These are phyloP conservation scores for Carnegiea gigantea DNA, from an alignment of 179 eudicot species.

Conservation along the genomic window DNA sequence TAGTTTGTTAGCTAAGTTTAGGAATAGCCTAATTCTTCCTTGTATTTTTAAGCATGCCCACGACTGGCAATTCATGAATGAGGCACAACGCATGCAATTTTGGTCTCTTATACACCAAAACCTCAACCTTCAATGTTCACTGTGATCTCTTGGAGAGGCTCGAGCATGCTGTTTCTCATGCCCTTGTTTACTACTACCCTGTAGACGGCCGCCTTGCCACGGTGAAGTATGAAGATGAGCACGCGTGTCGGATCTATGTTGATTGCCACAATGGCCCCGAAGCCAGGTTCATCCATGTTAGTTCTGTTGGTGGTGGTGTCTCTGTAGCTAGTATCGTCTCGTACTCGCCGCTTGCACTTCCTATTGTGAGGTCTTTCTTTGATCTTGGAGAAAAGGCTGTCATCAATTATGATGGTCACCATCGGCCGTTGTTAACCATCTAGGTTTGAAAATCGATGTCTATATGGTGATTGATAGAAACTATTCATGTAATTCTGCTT, in stretches of 20 bases:
- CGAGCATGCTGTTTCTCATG: conserved; percentile 31
- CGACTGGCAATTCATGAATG: too few species aligned
- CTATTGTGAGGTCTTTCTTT: conserved; percentile 33
- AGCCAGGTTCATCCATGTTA: conserved; percentile 40
- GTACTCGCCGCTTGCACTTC: conserved; percentile 27
- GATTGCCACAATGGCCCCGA: conserved; percentile 41
- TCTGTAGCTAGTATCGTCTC: conserved; percentile 27
- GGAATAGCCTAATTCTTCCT: too few species aligned
- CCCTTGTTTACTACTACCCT: conserved; percentile 43
- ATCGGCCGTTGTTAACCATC: conserved; percentile 35
- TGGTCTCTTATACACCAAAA: conserved; percentile 18
- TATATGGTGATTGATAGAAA: too few species aligned
- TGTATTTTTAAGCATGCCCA: too few species aligned
- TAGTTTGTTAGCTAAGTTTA: too few species aligned
- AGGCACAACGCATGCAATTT: conserved; percentile 16
- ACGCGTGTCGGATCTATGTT: conserved; percentile 26
- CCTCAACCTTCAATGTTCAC: conserved; percentile 5
- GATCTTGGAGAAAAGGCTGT: conserved; percentile 32
- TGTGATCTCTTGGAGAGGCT: conserved; percentile 28
- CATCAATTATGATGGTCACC: conserved; percentile 48
- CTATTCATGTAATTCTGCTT: too few species aligned
- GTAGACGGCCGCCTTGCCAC: conserved; percentile 48
- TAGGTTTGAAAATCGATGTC: conserved; percentile 13
- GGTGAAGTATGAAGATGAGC: conserved; percentile 30
- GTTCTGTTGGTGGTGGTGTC: conserved; percentile 5